These are phyloP conservation scores for Gymnopus androsaceus DNA, from an alignment of 1,284 basidiomycete species.

Conservation along the genomic window DNA sequence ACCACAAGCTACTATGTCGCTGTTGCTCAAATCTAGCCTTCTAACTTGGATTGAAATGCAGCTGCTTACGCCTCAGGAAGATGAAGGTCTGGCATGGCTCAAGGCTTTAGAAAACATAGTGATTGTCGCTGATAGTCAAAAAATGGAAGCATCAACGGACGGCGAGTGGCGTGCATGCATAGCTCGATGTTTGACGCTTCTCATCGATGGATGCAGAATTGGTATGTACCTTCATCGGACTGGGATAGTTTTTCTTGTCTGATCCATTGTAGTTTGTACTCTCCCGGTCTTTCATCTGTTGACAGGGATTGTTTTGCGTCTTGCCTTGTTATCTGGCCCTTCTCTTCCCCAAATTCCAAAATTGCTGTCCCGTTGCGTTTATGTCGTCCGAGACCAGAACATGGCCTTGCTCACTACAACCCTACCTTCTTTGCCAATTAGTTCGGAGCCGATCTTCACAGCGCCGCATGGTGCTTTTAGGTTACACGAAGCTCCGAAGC, in stretches of 20 bases:
- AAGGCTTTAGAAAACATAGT: constrained; percentile 73
- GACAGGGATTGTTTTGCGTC: constrained; percentile 10
- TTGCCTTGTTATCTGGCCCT: not conserved
- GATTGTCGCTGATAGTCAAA: constrained; percentile 45
- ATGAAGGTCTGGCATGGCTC: constrained; percentile 62
- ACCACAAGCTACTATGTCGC: constrained; percentile 61
- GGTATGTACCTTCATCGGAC: constrained; percentile 27
- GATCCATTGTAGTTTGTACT: not conserved
- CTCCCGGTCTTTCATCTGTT: constrained; percentile 8
- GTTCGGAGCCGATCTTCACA: not conserved
- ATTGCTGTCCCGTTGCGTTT: not conserved
- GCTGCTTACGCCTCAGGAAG: constrained; percentile 39
- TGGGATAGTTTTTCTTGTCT: constrained; percentile 8
- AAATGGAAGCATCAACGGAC: constrained; percentile 50
- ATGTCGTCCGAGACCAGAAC: constrained; percentile 19
- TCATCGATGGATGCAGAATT: constrained; percentile 38
- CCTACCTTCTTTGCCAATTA: constrained; percentile 1
- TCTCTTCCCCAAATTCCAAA: not conserved
- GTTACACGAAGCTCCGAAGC: constrained; percentile 35
- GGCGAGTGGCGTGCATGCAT: constrained; percentile 60
- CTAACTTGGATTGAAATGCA: constrained; percentile 83
- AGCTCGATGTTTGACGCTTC: constrained; percentile 49
- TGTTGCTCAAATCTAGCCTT: constrained; percentile 70
- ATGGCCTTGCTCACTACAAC: not conserved
- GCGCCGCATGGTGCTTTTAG: constrained; percentile 42